Evolutionary conservation across 2,329 filamentous ascomycete genomes (phyloP).

Genomic region (Calycina marina): DNA sequence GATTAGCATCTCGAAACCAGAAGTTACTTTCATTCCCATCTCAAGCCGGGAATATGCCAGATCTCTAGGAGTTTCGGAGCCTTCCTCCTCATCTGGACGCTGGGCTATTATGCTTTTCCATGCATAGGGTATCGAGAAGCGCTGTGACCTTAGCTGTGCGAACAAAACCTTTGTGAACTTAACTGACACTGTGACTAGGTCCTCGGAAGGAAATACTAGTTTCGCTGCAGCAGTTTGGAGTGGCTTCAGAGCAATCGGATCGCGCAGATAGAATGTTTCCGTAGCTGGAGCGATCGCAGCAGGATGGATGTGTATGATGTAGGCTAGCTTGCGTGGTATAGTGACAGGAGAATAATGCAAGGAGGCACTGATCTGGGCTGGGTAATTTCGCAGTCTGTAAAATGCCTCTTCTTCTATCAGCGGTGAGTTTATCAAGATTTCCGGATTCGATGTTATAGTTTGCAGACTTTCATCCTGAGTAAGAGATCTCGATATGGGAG

Average conservation of each 20-base stretch:
- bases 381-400: slow-evolving; percentile 74
- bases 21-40: slow-evolving; percentile 77
- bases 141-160: slow-evolving; percentile 78
- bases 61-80: slow-evolving; percentile 14
- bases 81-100: slow-evolving; percentile 17
- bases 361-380: slow-evolving; percentile 55
- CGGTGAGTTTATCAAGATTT: slow-evolving; percentile 52
- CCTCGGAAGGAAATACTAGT: slow-evolving; percentile 56
- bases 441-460: slow-evolving; percentile 40
- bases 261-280: slow-evolving; percentile 85
- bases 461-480: slow-evolving; percentile 48
- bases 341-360: slow-evolving; percentile 62
- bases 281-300: slow-evolving; percentile 68
- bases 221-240: slow-evolving; percentile 39
- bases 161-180: slow-evolving; percentile 81
- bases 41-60: slow-evolving; percentile 30
- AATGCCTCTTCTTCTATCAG: slow-evolving; percentile 81
- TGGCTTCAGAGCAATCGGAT: slow-evolving; percentile 59
- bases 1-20: slow-evolving; percentile 81
- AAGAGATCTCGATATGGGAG: slow-evolving; percentile 30
- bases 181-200: slow-evolving; percentile 66
- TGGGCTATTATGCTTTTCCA: slow-evolving; percentile 29
- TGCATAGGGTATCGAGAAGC: slow-evolving; percentile 50
- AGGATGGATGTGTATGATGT: slow-evolving; percentile 61
- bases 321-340: slow-evolving; percentile 70